phyloP scores from a whole-genome alignment of 2,329 filamentous ascomycete species.

The Teratosphaeria zuluensis region DNA sequence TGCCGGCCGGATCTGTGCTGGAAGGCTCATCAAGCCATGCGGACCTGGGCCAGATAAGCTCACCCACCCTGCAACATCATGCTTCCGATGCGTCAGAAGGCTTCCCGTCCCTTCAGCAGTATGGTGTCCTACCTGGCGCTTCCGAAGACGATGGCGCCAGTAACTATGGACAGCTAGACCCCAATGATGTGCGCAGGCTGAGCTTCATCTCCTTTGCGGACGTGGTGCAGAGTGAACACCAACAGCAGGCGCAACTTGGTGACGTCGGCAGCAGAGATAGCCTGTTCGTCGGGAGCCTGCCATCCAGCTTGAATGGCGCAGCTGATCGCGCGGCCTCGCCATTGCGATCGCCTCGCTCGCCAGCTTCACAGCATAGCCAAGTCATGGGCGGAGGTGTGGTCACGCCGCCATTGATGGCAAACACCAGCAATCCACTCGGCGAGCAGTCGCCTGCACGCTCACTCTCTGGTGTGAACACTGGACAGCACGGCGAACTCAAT shows the following conservation, averaged over 20 bases:
- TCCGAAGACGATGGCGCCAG: conserved; percentile 52
- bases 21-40: conserved; percentile 20
- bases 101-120: conserved; percentile 65
- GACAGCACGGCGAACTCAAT: conserved; percentile 59
- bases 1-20: conserved; percentile 60
- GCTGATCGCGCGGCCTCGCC: conserved; percentile 68
- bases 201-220: conserved; percentile 97
- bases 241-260: conserved; percentile 15
- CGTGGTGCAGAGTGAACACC: conserved; percentile 76
- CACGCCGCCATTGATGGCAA: conserved; percentile 42
- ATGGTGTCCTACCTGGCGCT: conserved; percentile 54
- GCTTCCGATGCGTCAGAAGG: conserved; percentile 14
- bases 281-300: conserved; percentile 40
- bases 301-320: conserved; percentile 14
- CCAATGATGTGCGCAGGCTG: conserved; percentile 67
- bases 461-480: conserved; percentile 9
- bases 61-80: conserved; percentile 10
- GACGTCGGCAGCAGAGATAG: conserved; percentile 57
- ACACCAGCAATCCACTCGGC: conserved; percentile 6
- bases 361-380: conserved; percentile 11
- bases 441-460: conserved; percentile 2
- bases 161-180: conserved; percentile 69
- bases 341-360: conserved; percentile 56
- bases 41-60: conserved; percentile 17
- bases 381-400: conserved; percentile 12